A percentile compares a stretch with the other conserved stretches of the same genome.
Conservation (phyloP, 2,329 filamentous ascomycete species). For the Didymella segeticola region DNA sequence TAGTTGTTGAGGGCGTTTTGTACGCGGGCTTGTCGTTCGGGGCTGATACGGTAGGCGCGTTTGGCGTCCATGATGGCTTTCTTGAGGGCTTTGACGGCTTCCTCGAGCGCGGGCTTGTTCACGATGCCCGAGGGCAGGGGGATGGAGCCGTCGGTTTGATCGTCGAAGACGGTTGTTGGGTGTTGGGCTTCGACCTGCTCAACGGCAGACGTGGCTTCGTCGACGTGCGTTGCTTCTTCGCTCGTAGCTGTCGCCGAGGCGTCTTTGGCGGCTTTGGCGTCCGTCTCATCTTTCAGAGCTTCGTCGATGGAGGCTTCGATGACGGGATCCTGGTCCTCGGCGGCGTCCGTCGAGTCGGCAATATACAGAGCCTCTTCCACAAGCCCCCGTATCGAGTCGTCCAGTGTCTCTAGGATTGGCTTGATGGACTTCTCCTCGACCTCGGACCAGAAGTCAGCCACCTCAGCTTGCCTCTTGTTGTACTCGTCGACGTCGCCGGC, state of each 20-base stretch:
- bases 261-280: slow-evolving; percentile 13
- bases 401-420: slow-evolving; percentile 66
- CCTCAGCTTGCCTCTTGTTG: slow-evolving; percentile 74
- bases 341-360: slow-evolving; percentile 41
- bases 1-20: slow-evolving; percentile 78
- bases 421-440: slow-evolving; percentile 83
- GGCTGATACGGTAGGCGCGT: slow-evolving; percentile 80
- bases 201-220: slow-evolving; percentile 32
- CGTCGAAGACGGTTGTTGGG: slow-evolving; percentile 32
- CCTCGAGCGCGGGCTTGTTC: slow-evolving; percentile 47
- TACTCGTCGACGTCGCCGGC: slow-evolving; percentile 74
- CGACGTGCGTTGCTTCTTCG: slow-evolving; percentile 8
- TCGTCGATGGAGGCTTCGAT: slow-evolving; percentile 41
- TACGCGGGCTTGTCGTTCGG: slow-evolving; percentile 73
- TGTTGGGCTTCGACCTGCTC: slow-evolving; percentile 37
- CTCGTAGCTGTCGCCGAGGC: slow-evolving; percentile 5
- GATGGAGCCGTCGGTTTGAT: slow-evolving; percentile 39
- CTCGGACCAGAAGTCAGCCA: slow-evolving; percentile 80
- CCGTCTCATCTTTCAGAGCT: slow-evolving; percentile 10
- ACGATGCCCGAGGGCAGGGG: slow-evolving; percentile 35
- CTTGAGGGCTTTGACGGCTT: slow-evolving; percentile 67
- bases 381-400: slow-evolving; percentile 67
- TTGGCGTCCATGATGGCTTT: slow-evolving; percentile 82
- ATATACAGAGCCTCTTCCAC: slow-evolving; percentile 68
- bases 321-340: slow-evolving; percentile 38